Conservation (phyloP, 2,329 filamentous ascomycete genomes). For the Verticillium longisporum region DNA sequence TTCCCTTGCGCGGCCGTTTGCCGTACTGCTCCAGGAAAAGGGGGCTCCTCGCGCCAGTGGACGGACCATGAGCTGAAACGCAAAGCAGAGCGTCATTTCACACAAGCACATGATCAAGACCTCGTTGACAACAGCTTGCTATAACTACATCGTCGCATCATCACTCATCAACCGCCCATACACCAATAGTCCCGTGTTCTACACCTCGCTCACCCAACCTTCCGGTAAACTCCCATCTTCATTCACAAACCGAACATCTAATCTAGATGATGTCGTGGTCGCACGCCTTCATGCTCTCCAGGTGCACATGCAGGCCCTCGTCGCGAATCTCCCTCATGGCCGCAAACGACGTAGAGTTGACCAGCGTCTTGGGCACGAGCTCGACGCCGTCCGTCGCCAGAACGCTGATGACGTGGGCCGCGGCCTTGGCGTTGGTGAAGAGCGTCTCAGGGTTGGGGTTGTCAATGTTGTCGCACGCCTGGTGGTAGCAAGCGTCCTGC, state of each 20-base stretch:
- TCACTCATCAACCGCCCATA: neutral
- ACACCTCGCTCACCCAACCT: neutral
- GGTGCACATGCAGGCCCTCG: neutral
- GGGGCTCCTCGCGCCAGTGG: no score
- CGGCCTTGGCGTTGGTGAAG: slow-evolving; percentile 20
- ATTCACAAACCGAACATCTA: neutral
- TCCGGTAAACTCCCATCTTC: neutral
- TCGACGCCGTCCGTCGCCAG: slow-evolving; percentile 12
- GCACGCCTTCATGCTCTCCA: slow-evolving; percentile 1
- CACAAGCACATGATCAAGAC: neutral
- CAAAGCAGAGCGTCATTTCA: neutral
- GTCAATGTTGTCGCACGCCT: slow-evolving; percentile 29
- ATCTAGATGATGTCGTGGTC: slow-evolving; percentile 1
- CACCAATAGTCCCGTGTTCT: neutral
- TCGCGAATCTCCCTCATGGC: neutral
- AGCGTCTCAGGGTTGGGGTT: slow-evolving; percentile 28
- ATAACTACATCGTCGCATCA: neutral
- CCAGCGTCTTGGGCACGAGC: slow-evolving; percentile 4
- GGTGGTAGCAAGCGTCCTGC: slow-evolving; percentile 24
- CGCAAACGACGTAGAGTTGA: neutral
- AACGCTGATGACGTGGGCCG: slow-evolving; percentile 6
- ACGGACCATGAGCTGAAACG: no score
- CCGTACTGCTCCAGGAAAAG: no score
- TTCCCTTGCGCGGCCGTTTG: no score
- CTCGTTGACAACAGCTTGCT: neutral